Evolutionary conservation across 2,329 filamentous ascomycete species (phyloP).

Genomic region (Exutisphaerella laricina): DNA sequence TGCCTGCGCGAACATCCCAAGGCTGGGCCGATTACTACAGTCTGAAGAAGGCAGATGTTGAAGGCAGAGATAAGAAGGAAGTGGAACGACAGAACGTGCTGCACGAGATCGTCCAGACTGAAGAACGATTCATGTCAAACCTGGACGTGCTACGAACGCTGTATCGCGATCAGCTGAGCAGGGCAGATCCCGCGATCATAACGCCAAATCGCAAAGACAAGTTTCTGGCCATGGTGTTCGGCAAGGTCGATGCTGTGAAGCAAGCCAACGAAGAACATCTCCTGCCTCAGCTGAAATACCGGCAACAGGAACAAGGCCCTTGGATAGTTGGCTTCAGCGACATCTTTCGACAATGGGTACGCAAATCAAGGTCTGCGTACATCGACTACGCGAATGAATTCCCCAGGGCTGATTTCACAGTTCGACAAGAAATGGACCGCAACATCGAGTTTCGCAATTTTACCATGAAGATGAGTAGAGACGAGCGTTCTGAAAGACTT

Average conservation of each 20-base stretch:
- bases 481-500: constrained; percentile 74
- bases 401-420: constrained; percentile 73
- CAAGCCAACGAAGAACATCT: constrained; percentile 90
- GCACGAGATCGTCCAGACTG: constrained; percentile 90
- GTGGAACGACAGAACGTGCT: constrained; percentile 88
- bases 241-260: constrained; percentile 81
- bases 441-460: constrained; percentile 86
- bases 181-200: constrained; percentile 73
- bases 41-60: constrained; percentile 69
- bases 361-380: constrained; percentile 83
- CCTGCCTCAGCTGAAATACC: constrained; percentile 88
- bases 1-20: constrained; percentile 60
- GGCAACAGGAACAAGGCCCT: constrained; percentile 92
- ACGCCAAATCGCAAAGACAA: constrained; percentile 68
- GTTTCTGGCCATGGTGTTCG: constrained; percentile 82
- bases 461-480: constrained; percentile 69
- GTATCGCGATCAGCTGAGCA: constrained; percentile 74
- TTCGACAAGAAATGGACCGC: constrained; percentile 75
- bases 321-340: constrained; percentile 94
- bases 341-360: constrained; percentile 96
- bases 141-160: constrained; percentile 78
- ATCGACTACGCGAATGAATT: constrained; percentile 88
- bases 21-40: constrained; percentile 91
- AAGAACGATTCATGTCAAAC: constrained; percentile 85
- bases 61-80: constrained; percentile 72